These are phyloP conservation scores for Rheum nobile DNA, from an alignment of 148 eudicot species.

Conservation along the genomic window DNA sequence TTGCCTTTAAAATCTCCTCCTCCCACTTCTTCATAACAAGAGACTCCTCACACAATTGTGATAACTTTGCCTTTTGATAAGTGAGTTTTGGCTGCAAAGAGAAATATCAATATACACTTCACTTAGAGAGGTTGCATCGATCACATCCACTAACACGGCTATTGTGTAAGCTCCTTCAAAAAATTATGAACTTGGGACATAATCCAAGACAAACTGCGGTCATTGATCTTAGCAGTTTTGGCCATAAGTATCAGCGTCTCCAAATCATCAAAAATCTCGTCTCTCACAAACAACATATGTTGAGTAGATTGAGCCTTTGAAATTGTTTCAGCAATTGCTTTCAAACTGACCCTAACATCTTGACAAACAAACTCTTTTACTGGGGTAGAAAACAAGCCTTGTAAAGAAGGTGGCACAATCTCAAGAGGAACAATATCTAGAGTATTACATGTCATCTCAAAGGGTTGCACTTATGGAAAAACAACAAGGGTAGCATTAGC, in stretches of 20 bases:
- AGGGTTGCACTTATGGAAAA: not conserved
- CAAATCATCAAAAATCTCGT: not conserved
- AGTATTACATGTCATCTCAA: not conserved
- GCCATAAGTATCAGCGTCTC: not conserved
- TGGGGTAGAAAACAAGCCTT: not conserved
- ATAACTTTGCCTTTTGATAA: not conserved
- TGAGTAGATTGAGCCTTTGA: not conserved
- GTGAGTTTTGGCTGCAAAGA: not conserved
- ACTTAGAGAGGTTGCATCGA: not conserved
- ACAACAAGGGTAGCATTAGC: not conserved
- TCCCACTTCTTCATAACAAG: not conserved
- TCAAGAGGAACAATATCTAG: not conserved
- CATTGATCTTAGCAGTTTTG: not conserved
- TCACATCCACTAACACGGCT: not conserved
- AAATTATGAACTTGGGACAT: not conserved
- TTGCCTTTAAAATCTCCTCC: not conserved
- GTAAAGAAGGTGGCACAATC: not conserved
- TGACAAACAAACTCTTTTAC: not conserved
- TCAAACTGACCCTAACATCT: not conserved
- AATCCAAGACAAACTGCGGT: not conserved
- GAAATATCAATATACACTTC: not conserved
- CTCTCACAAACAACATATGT: not conserved
- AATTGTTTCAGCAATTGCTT: not conserved
- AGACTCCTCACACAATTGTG: not conserved
- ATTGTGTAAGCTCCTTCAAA: not conserved